These are phyloP conservation scores for Thuja plicata DNA, from an alignment of 83 land plant genomes.

Conservation along the genomic window DNA sequence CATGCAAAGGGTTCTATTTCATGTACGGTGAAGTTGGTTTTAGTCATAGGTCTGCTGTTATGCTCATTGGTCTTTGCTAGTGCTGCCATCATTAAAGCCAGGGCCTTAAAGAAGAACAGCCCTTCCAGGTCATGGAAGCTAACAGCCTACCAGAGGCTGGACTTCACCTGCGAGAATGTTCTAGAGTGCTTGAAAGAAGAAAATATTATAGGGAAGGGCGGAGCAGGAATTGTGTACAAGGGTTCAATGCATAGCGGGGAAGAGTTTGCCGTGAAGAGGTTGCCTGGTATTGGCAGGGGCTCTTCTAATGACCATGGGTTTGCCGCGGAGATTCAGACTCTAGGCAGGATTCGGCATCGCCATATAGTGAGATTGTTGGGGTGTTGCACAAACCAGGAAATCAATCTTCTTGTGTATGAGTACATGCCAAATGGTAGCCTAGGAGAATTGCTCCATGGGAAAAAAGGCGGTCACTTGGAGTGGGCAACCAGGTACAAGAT, in stretches of 20 bases:
- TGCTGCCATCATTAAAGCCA: constrained; percentile 50
- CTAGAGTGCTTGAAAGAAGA: constrained; percentile 66
- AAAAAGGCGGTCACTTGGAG: constrained; percentile 48
- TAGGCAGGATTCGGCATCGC: constrained; percentile 71
- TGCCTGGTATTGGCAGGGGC: constrained; percentile 42
- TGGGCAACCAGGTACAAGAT: constrained; percentile 67
- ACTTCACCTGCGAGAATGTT: constrained; percentile 49
- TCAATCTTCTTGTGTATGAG: constrained; percentile 66
- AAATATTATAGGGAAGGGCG: constrained; percentile 70
- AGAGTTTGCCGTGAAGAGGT: constrained; percentile 69
- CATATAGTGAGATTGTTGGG: constrained; percentile 69
- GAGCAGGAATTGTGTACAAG: constrained; percentile 75
- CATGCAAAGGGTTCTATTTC: constrained; percentile 13
- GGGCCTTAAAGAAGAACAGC: constrained; percentile 20
- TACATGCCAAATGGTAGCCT: constrained; percentile 79
- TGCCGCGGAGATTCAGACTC: constrained; percentile 61
- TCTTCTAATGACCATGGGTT: constrained; percentile 60
- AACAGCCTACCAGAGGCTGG: constrained; percentile 60
- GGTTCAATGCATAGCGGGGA: constrained; percentile 47
- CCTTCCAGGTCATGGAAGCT: constrained; percentile 46
- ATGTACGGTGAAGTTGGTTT: constrained; percentile 44
- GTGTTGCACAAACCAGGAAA: constrained; percentile 58
- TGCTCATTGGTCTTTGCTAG: constrained; percentile 54
- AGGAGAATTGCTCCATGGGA: constrained; percentile 67
- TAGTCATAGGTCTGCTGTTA: constrained; percentile 50